These are phyloP conservation scores for Ganoderma lingzhi DNA, from an alignment of 1,284 basidiomycete genomes.

Conservation along the genomic window DNA sequence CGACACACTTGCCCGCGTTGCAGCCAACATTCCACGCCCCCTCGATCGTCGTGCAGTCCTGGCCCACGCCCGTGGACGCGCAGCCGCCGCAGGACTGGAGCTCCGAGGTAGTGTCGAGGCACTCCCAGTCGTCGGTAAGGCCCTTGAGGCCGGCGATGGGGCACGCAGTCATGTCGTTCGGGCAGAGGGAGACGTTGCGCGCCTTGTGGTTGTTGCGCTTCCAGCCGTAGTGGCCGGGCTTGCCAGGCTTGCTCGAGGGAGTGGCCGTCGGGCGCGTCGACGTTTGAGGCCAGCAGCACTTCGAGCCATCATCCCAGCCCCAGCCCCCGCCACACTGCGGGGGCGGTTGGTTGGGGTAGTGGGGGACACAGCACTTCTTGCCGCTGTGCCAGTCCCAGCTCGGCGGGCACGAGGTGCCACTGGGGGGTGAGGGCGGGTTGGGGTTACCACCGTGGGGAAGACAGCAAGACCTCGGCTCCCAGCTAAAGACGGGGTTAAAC, in stretches of 20 bases:
- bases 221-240: constrained; percentile 22
- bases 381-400: constrained; percentile 46
- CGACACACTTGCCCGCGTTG: constrained; percentile 60
- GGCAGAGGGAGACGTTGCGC: constrained; percentile 58
- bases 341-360: constrained; percentile 46
- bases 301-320: constrained; percentile 52
- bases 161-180: constrained; percentile 65
- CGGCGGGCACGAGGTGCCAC: constrained; percentile 54
- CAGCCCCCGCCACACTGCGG: constrained; percentile 60
- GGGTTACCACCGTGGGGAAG: constrained; percentile 56
- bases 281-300: constrained; percentile 52
- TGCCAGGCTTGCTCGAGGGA: constrained; percentile 40
- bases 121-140: constrained; percentile 62
- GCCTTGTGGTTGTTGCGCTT: constrained; percentile 49
- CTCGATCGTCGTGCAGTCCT: constrained; percentile 75
- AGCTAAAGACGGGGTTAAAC: constrained; percentile 14
- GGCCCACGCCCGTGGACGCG: constrained; percentile 63
- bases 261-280: constrained; percentile 48
- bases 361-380: constrained; percentile 59
- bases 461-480: constrained; percentile 51
- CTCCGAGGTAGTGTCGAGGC: constrained; percentile 62
- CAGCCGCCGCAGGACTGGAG: constrained; percentile 81
- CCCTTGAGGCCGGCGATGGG: constrained; percentile 54
- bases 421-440: constrained; percentile 53
- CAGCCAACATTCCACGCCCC: constrained; percentile 77